Conservation (phyloP, 805 yeast species). For the Scheffersomyces amazonensis region DNA sequence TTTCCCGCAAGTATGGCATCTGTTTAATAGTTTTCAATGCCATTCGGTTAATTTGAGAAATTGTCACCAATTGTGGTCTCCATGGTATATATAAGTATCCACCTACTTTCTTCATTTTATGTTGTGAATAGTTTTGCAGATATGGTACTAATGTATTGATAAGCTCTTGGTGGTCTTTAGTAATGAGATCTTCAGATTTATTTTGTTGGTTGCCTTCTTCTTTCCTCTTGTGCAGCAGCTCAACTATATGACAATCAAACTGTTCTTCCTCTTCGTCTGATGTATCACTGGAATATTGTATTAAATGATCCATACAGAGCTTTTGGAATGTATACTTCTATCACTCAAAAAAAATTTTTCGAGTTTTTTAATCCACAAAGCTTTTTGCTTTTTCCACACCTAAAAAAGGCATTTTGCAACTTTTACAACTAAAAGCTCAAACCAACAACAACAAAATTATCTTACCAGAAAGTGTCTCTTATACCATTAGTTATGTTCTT, state of each 20-base stretch:
- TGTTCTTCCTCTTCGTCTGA: conserved; percentile 5
- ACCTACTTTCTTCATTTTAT: conserved; percentile 1
- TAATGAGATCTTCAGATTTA: background rate
- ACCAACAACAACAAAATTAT: no score
- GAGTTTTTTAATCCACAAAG: no score
- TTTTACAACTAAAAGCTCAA: no score
- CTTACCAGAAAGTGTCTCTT: no score
- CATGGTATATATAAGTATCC: conserved; percentile 5
- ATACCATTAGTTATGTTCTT: no score
- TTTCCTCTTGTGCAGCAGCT: background rate
- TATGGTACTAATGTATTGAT: conserved; percentile 1
- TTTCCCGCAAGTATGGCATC: background rate
- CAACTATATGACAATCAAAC: no score
- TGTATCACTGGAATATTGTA: conserved; percentile 9
- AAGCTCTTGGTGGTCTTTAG: background rate
- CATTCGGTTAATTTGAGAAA: conserved; percentile 1
- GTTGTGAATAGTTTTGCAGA: conserved; percentile 1
- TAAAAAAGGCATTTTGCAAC: no score
- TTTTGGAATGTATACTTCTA: no score
- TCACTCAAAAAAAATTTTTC: no score
- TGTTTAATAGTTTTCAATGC: background rate
- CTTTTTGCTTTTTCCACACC: no score
- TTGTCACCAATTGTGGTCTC: background rate
- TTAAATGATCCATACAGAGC: conserved; percentile 6
- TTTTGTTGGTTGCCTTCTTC: conserved; percentile 4